Base-by-base conservation (phyloP, 2,329 filamentous ascomycete species). In the Fusarium transvaalense region DNA sequence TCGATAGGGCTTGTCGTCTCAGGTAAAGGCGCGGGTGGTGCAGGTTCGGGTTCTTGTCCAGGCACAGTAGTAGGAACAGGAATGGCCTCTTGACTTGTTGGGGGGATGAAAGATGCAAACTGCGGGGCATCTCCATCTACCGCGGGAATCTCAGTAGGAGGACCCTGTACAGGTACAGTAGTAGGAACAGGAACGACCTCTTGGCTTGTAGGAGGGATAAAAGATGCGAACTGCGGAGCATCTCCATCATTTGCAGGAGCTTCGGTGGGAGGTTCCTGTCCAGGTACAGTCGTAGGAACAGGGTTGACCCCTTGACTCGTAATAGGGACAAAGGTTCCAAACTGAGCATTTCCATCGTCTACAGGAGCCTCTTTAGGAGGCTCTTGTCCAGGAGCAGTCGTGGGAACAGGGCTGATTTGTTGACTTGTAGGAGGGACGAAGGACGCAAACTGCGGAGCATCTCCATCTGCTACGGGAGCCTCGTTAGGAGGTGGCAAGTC, bases 101-200 rank as follows among this genome's bases (percentile, higher is more conserved):
- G 43, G 7, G 55, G 35, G 34, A 70, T 53, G 50, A 70, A 61
- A 23, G 67, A 68, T 35, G 67, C 67, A 52, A 70, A 70, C 10
- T 56, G 38, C 6, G 67, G 67, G 25, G 42, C 34, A 29, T 50
- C 53, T 31, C 53, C 64, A 43, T 68, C 59, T 35, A 12, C 32
- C 15, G 37, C 45, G 35, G 51, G 41, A 37, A 52, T 59, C 15
- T 19, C 46, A 14, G 25, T 39, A 12, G 58, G 51, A 32, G 53
- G 34, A 21, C 27, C 39, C 46, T 51, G 54, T 42, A 34, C 56
- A 42, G 55, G 46, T 42, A 39, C 42, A 48, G 42, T 52, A 3
- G 67, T 71, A 42, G 67, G 45, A 46, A 45, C n/a, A 13, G 43
- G 59, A 8, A 34, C 38, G 35, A n/a, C 34, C 35, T 50, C 64